A percentile compares a stretch with the other conserved stretches of the same genome.
phyloP scores from a whole-genome alignment of 2,329 filamentous ascomycete genomes.

The Sporothrix sp. region DNA sequence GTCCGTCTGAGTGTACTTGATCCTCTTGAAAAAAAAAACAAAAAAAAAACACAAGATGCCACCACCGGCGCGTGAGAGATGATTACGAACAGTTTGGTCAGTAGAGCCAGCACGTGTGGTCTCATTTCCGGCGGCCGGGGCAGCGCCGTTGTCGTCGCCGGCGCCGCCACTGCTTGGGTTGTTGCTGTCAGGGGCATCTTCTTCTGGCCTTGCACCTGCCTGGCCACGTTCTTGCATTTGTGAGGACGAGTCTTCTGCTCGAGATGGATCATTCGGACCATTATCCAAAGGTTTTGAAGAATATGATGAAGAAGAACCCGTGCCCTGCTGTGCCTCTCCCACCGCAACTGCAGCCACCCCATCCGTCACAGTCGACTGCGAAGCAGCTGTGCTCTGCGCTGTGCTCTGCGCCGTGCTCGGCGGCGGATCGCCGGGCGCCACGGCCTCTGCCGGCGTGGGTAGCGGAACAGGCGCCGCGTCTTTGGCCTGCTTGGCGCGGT shows the following conservation, averaged over 20 bases:
- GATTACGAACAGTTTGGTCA: conserved; percentile 17
- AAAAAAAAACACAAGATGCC: neutral
- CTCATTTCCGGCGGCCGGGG: neutral
- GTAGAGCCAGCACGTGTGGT: conserved; percentile 7
- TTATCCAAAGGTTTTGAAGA: conserved; percentile 14
- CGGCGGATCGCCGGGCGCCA: too few relatives aligned
- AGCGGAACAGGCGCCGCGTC: conserved; percentile 10
- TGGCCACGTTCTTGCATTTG: conserved; percentile 12
- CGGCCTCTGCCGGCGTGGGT: too few relatives aligned
- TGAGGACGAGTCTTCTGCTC: conserved; percentile 6
- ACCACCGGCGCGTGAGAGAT: neutral
- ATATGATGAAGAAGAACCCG: conserved; percentile 3
- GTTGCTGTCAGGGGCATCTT: neutral
- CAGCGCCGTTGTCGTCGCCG: neutral
- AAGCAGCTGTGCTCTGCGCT: too few relatives aligned
- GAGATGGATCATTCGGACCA: conserved; percentile 5
- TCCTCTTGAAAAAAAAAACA: too few relatives aligned
- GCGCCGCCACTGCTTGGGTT: neutral
- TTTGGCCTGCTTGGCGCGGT: conserved; percentile 41
- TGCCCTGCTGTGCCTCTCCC: conserved; percentile 11
- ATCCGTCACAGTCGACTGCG: conserved; percentile 8
- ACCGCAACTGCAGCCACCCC: conserved; percentile 8
- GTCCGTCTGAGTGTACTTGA: too few relatives aligned
- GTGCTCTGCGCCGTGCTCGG: too few relatives aligned
- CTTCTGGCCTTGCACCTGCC: conserved; percentile 9